phyloP scores from a whole-genome alignment of 2,329 filamentous ascomycete genomes.

The Botrytis galanthina region DNA sequence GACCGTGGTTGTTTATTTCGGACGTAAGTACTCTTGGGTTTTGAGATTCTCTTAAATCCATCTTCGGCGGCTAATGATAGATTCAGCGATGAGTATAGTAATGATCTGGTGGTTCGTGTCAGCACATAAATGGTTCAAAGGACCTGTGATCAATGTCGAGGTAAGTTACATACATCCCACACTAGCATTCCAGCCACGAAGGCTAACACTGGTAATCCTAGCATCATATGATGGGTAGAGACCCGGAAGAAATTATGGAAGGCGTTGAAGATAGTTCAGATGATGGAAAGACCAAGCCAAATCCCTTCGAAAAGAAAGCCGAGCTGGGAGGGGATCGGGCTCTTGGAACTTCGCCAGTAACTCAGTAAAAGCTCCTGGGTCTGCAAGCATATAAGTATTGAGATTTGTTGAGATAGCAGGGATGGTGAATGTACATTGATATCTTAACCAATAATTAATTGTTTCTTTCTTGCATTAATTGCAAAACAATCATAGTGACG shows the following conservation, averaged over 20 bases:
- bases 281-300: slow-evolving; percentile 19
- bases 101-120: slow-evolving; percentile 59
- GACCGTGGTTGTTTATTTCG: slow-evolving; percentile 59
- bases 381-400: not conserved
- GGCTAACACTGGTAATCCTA: slow-evolving; percentile 24
- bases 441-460: not conserved
- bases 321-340: slow-evolving; percentile 12
- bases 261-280: slow-evolving; percentile 30
- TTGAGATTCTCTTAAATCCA: not conserved
- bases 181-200: slow-evolving; percentile 10
- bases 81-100: slow-evolving; percentile 49
- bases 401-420: not conserved
- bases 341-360: not conserved
- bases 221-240: slow-evolving; percentile 37
- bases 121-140: slow-evolving; percentile 65
- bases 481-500: slow-evolving; percentile 19
- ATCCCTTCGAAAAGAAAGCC: slow-evolving; percentile 24
- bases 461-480: slow-evolving; percentile 20
- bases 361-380: slow-evolving; percentile 1
- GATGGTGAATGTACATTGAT: not conserved
- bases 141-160: slow-evolving; percentile 62
- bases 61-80: slow-evolving; percentile 21
- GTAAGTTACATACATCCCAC: slow-evolving; percentile 24
- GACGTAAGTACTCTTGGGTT: slow-evolving; percentile 40
- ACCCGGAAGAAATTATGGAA: slow-evolving; percentile 28